These are phyloP conservation scores for Trichoderma atroviride DNA, from an alignment of 2,329 filamentous ascomycete species.

Conservation along the genomic window DNA sequence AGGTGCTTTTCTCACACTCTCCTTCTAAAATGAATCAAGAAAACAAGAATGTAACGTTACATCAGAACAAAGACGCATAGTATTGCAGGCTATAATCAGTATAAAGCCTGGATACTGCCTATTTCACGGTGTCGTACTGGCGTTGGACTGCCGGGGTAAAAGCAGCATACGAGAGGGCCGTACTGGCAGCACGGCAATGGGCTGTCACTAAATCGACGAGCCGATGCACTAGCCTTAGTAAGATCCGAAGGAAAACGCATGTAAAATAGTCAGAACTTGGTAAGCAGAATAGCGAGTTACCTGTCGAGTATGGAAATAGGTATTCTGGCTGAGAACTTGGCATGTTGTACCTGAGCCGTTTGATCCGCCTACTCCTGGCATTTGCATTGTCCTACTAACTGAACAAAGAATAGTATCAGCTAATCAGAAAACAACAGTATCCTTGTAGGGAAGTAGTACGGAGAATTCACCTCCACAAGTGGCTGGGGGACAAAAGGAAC, in stretches of 20 bases:
- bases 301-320: background rate
- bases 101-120: background rate
- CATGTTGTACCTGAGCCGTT: background rate
- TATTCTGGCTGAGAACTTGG: background rate
- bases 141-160: background rate
- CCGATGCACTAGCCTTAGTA: background rate
- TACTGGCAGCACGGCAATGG: background rate
- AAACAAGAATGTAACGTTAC: background rate
- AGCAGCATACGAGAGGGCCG: background rate
- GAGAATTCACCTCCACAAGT: background rate
- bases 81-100: background rate
- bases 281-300: background rate
- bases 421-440: background rate
- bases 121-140: background rate
- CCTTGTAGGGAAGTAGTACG: background rate
- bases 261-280: background rate
- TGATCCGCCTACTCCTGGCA: background rate
- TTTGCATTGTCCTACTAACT: background rate
- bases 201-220: background rate
- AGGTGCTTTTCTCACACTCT: background rate
- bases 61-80: background rate
- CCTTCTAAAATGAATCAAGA: background rate
- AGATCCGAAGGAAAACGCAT: background rate
- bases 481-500: background rate
- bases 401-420: background rate